Percentiles rank a stretch among this genome's conserved stretches.
phyloP scores from a whole-genome alignment of 1,284 basidiomycete genomes.

The Ceratobasidium sp. region DNA sequence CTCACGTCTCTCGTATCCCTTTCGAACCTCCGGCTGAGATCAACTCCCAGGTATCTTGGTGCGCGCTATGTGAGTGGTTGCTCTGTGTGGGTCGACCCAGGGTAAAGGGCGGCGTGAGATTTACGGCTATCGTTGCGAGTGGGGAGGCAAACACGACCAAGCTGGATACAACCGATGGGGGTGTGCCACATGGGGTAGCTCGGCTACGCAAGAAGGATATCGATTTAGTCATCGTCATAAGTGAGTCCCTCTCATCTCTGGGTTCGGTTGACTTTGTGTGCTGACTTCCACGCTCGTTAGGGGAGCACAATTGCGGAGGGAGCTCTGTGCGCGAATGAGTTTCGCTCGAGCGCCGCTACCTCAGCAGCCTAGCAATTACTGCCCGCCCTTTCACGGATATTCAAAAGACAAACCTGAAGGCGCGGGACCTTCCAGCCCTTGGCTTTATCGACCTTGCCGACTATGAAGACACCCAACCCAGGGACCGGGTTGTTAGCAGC shows the following conservation, averaged over 20 bases:
- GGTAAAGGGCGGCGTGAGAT: slow-evolving; percentile 96
- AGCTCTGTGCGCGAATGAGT: slow-evolving; percentile 98
- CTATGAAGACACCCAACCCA: slow-evolving; percentile 88
- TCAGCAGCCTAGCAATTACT: slow-evolving; percentile 95
- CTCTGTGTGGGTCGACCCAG: slow-evolving; percentile 3
- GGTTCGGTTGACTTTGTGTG: background rate
- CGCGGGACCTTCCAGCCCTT: slow-evolving; percentile 93
- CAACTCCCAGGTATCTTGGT: background rate
- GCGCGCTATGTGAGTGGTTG: background rate
- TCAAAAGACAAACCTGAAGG: slow-evolving; percentile 99
- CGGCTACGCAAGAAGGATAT: slow-evolving; percentile 89
- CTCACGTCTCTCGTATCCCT: background rate
- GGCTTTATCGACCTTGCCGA: slow-evolving; percentile 89
- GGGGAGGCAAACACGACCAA: slow-evolving; percentile 97
- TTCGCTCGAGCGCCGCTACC: slow-evolving; percentile 96
- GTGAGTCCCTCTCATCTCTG: slow-evolving; percentile 52
- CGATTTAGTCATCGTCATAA: slow-evolving; percentile 96
- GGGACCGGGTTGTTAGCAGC: slow-evolving; percentile 85
- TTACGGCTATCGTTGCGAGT: slow-evolving; percentile 95
- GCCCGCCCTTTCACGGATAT: slow-evolving; percentile 96
- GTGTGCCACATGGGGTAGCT: slow-evolving; percentile 83
- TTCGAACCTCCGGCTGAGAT: background rate
- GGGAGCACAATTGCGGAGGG: slow-evolving; percentile 97
- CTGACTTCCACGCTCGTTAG: slow-evolving; percentile 49
- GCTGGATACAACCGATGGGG: slow-evolving; percentile 88